phyloP scores from a whole-genome alignment of 257 asterid species.

The Nicotiana obtusifolia region DNA sequence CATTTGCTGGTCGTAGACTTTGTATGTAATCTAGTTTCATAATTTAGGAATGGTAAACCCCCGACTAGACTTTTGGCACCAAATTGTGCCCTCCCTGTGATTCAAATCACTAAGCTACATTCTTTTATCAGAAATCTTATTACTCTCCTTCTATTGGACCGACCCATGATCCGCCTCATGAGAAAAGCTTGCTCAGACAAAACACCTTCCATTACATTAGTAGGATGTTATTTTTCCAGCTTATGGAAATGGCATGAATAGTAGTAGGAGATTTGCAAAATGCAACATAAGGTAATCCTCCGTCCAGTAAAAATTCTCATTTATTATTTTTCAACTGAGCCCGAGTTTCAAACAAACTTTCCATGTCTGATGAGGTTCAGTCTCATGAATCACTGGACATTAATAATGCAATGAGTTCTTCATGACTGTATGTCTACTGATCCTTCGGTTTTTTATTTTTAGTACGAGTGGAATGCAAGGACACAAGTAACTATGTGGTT shows the following conservation, averaged over 20 bases:
- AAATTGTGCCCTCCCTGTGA: not conserved
- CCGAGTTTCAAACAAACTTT: not conserved
- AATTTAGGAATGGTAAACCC: conserved; percentile 2
- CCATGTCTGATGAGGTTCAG: not conserved
- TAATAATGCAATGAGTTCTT: not conserved
- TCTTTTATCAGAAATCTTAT: not conserved
- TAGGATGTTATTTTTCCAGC: not conserved
- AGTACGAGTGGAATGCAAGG: conserved; percentile 98
- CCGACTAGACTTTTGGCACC: not conserved
- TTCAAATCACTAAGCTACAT: not conserved
- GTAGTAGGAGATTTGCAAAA: not conserved
- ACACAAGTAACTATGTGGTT: conserved; percentile 98
- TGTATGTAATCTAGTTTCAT: not conserved
- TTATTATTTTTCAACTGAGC: not conserved
- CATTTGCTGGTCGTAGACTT: not conserved
- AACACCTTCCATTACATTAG: not conserved
- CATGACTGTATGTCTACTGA: not conserved
- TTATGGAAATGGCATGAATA: not conserved
- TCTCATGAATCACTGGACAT: not conserved
- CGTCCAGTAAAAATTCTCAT: not conserved
- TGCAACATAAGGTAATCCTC: not conserved
- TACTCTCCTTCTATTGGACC: not conserved
- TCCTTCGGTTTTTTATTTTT: conserved; percentile 1
- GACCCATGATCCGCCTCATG: not conserved
- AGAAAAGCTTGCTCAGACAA: not conserved